Percentiles rank a stretch among this genome's conserved stretches.
Evolutionary conservation across 192 early-diverging fungal genomes (phyloP).

Genomic region (Coemansia sp.): DNA sequence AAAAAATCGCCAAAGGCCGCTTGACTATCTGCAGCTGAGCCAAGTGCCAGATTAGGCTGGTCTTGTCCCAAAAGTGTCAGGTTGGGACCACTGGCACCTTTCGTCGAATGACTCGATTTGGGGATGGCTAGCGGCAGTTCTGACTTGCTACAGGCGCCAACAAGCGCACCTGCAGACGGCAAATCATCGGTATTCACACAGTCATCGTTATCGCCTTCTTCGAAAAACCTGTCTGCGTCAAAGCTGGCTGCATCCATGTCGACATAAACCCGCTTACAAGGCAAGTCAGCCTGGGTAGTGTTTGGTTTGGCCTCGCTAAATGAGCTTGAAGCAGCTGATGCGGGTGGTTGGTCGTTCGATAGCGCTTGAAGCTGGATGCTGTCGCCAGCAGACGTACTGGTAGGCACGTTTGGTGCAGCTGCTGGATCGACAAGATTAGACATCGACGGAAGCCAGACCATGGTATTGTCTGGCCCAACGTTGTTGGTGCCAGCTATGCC

Average conservation of each 20-base stretch:
- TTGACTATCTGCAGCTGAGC: too few species aligned
- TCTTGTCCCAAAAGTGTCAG: too few species aligned
- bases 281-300: not conserved
- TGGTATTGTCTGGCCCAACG: not conserved
- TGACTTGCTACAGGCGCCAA: constrained; percentile 5
- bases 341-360: not conserved
- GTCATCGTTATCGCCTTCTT: constrained; percentile 10
- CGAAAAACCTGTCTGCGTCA: constrained; percentile 38
- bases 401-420: not conserved
- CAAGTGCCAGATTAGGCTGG: too few species aligned
- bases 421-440: constrained; percentile 9
- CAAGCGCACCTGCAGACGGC: not conserved
- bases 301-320: not conserved
- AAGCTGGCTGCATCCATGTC: constrained; percentile 19
- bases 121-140: not conserved
- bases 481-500: not conserved
- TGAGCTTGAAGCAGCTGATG: too few species aligned
- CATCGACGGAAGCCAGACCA: constrained; percentile 37
- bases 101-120: too few species aligned
- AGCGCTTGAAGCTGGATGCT: not conserved
- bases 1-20: constrained; percentile 28
- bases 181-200: not conserved
- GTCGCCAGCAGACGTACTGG: not conserved
- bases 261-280: not conserved
- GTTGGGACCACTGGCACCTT: too few species aligned